Base-by-base conservation (phyloP, 371 early-diverging fungal species). In the Rhizopus stolonifer region DNA sequence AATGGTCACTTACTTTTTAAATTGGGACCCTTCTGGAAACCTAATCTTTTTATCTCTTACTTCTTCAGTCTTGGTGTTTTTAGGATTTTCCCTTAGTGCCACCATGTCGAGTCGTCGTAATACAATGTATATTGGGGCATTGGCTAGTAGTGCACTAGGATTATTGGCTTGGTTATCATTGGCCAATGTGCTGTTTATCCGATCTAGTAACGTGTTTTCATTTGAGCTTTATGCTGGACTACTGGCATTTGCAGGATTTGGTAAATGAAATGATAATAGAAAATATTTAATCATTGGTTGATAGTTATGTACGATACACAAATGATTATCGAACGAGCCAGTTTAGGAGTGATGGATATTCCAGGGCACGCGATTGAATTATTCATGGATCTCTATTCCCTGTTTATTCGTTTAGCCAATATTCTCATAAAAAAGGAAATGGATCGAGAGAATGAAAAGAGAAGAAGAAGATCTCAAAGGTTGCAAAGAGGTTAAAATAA, bases 251-350 rank as follows among this genome's bases (percentile, higher is more conserved):
- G 60, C 60, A 29, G 75, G 69, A 29, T 74, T 67, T 63, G 71
- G 71, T 77, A 73, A 56, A 48, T 34, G 26, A 15, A 10, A 34
- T 11, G 14, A 8, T n/a, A n/a, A n/a, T n/a, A n/a, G n/a, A n/a
- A n/a, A n/a, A n/a, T n/a, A n/a, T n/a, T n/a, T n/a, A n/a, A n/a
- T n/a, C n/a, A n/a, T n/a, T n/a, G n/a, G 3, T 40, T 36, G 2
- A 36, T 57, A 70, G 72, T 85, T 8, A 54, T 85, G 39, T 85
- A 74, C 56, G 85, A 85, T 65, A 85, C 85, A 10, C 83, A 85
- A 63, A 54, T 79, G 62, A 82, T 85, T 56, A 69, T 85, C 15
- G 74, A 74, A 32, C 54, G 70, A 50, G 78, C 80, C 15, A 80
- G 78, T 53, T 54, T 66, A 21, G 83, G 85, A 9, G 58, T 45